Conservation (phyloP, 306 rosid genomes). For the Inga leiocalycina region DNA sequence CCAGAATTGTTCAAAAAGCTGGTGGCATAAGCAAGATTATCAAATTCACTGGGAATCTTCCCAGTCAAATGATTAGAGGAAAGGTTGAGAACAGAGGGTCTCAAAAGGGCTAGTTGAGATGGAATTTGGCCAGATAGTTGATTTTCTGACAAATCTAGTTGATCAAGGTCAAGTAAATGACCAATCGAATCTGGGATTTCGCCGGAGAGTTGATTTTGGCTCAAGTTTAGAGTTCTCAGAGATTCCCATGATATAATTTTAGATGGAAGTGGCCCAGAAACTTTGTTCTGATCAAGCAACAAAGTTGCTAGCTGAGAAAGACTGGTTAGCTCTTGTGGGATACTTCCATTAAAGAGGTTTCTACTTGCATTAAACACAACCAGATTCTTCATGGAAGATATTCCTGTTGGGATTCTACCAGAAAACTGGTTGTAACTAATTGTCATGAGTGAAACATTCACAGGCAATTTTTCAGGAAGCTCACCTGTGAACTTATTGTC, state of each 20-base stretch:
- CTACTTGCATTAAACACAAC: constrained; percentile 45
- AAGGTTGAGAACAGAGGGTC: constrained; percentile 36
- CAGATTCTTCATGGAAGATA: constrained; percentile 43
- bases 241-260: constrained; percentile 41
- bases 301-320: constrained; percentile 39
- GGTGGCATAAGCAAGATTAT: constrained; percentile 37
- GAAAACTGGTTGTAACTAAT: constrained; percentile 48
- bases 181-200: constrained; percentile 39
- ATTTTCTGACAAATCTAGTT: constrained; percentile 53
- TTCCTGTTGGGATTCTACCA: constrained; percentile 41
- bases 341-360: constrained; percentile 46
- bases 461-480: constrained; percentile 43
- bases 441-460: constrained; percentile 37
- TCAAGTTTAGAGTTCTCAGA: constrained; percentile 35
- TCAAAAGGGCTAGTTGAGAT: background rate
- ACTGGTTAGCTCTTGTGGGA: constrained; percentile 51
- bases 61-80: constrained; percentile 60
- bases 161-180: constrained; percentile 33
- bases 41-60: constrained; percentile 51
- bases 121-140: constrained; percentile 70
- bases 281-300: constrained; percentile 44
- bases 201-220: constrained; percentile 46
- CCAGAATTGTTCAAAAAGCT: constrained; percentile 77
- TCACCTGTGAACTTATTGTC: constrained; percentile 46
- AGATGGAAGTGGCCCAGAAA: constrained; percentile 42